Base-by-base conservation (phyloP, 2,329 filamentous ascomycete genomes). In the Pseudonectria foliicola region DNA sequence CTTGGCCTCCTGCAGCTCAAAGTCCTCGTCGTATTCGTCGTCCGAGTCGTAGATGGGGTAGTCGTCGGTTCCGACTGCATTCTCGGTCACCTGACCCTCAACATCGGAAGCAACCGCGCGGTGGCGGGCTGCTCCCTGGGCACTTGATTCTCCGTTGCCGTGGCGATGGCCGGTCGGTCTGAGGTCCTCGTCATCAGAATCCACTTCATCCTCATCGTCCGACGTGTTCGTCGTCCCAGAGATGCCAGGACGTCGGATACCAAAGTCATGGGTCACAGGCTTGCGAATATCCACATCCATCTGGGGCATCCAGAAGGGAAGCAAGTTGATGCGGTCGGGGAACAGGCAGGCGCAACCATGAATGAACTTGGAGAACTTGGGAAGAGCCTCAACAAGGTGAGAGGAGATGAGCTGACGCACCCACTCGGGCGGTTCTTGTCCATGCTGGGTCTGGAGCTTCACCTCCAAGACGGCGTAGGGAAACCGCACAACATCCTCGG, bases 291-390 rank as follows among this genome's bases (percentile, higher is more conserved):
- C 92, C 15, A 93, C 80, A 48, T 94, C 82, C 92, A 98, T 98
- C 63, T 98, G 92, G 1, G 92, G 92, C 70, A 90, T 85, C 92
- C 92, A 98, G 69, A 86, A 98, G 1, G 92, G 92, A 6, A 98
- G 70, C 10, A 98, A 72, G 31, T 95, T 71, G 61, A 98, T 98
- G 36, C 84, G 79, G 29, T 80, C 75, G 0, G 89, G 89, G 60
- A 95, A 93, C 29, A 98, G 66, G 10, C 78, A 85, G 8, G 90
- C 90, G 2, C 82, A 88, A 39, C 92, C 92, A 60, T 98, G 92
- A 39, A 98, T 96, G 60, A 96, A 98, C 65, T 98, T 98, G 55
- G 88, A 95, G 63, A 96, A 98, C 58, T 98, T 98, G 43, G 92
- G 92, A 3, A 98, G 89, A n/a, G 92, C 89, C 64, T 98, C 92